Evolutionary conservation across 768 basidiomycete species (phyloP).

Genomic region (Cystobasidium onofrii): DNA sequence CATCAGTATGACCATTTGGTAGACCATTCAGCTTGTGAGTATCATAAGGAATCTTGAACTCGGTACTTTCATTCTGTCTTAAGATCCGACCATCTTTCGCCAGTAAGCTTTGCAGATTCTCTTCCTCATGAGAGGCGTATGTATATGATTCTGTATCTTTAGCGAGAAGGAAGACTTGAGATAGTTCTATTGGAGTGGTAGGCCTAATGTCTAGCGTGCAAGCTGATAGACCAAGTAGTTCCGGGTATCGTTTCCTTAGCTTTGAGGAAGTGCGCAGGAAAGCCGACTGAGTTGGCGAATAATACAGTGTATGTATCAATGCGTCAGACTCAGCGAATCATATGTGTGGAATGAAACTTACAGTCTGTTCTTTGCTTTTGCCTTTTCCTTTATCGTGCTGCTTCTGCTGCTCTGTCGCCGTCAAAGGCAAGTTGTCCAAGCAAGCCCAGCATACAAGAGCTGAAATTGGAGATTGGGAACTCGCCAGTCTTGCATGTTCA

Average conservation of each 20-base stretch:
- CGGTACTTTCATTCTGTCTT: constrained; percentile 4
- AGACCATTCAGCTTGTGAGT: neutral
- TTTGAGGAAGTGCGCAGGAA: neutral
- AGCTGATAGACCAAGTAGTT: neutral
- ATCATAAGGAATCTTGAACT: neutral
- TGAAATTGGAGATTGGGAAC: neutral
- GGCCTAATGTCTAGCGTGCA: neutral
- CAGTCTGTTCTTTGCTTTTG: neutral
- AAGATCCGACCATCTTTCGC: neutral
- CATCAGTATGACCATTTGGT: neutral
- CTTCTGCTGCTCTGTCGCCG: neutral
- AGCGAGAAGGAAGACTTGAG: constrained; percentile 12
- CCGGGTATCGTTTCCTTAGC: constrained; percentile 8
- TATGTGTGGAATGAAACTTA: neutral
- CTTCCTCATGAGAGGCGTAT: neutral
- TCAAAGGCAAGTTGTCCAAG: neutral
- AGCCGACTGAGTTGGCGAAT: neutral
- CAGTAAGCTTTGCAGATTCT: neutral
- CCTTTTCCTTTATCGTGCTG: neutral
- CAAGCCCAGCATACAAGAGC: constrained; percentile 8
- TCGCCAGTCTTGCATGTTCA: neutral
- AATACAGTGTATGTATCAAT: neutral
- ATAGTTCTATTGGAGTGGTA: neutral
- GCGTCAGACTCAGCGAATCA: neutral
- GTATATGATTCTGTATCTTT: neutral